Base-by-base conservation (phyloP, 1,139 yeast species). In the Torulaspora globosa region DNA sequence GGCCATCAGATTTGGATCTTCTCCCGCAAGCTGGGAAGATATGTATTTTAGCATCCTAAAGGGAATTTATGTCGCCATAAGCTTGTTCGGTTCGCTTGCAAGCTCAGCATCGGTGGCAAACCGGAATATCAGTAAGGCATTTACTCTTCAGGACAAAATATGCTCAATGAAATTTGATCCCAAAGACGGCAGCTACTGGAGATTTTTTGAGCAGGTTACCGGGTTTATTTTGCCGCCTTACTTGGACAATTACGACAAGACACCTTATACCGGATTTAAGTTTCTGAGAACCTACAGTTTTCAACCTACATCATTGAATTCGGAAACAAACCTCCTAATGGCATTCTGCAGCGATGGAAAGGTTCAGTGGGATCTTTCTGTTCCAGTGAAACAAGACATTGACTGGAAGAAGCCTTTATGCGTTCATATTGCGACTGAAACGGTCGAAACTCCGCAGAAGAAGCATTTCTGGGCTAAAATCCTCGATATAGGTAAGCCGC, bases 381-480 rank as follows among this genome's bases (percentile, higher is more conserved):
- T 41, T 64, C 72, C 1, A 57, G 60, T 23, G 59, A 72, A 12
- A 65, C 70, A 48, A 0, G 76, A 75, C 45, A 67, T 79, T 21
- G 69, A 70, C 40, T 82, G 88, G 86, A 69, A 68, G 0, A 60
- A 50, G 3, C 77, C 82, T 3, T 65, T 81, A 47, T 80, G 86
- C 53, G 55, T 79, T 52, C 72, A 37, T 60, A 46, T 21, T 24
- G 52, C 31, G 27, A n/a, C 15, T 14, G 10, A 36, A 15, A 12
- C 11, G 3, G 12, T 18, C 27, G 28, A 26, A 14, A 43, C 14
- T 52, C 51, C 4, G 41, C 48, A 11, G 44, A 52, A 14, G 34
- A 46, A 39, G 12, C 18, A 16, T 5, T 15, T 32, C 10, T 39
- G 42, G 42, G 9, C 23, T 2, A 39, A 32, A 14, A 14, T 31